These are phyloP conservation scores for Atkinsonella hypoxylon DNA, from an alignment of 2,329 filamentous ascomycete genomes.

Conservation along the genomic window DNA sequence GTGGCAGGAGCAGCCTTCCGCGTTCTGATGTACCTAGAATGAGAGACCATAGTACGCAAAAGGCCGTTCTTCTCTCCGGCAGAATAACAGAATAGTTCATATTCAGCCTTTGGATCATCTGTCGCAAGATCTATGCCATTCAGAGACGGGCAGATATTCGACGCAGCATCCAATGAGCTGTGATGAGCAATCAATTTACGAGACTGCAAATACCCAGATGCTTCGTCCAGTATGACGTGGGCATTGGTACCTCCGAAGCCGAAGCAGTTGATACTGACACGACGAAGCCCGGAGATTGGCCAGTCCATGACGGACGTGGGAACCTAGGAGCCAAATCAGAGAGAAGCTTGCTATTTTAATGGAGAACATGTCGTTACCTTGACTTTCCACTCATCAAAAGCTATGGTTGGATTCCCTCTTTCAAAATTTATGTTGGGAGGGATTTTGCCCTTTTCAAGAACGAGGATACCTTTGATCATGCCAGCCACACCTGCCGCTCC, in stretches of 20 bases:
- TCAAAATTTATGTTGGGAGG: constrained; percentile 40
- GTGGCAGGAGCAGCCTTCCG: constrained; percentile 3
- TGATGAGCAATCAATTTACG: constrained; percentile 25
- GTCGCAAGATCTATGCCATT: background rate
- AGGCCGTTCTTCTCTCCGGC: constrained; percentile 31
- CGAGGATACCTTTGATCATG: constrained; percentile 39
- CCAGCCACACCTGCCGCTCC: constrained; percentile 39
- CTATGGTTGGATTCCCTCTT: constrained; percentile 31
- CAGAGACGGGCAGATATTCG: background rate
- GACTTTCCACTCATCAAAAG: constrained; percentile 33
- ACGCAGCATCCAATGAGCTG: constrained; percentile 13
- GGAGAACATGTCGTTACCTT: constrained; percentile 21
- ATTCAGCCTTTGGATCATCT: constrained; percentile 1
- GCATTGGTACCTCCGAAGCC: constrained; percentile 47
- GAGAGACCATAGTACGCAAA: constrained; percentile 22
- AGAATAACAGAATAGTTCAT: constrained; percentile 31
- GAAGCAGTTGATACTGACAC: constrained; percentile 44
- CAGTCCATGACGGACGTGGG: constrained; percentile 28
- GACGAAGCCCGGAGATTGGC: constrained; percentile 31
- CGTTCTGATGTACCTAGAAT: constrained; percentile 19
- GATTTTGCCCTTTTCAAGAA: constrained; percentile 38
- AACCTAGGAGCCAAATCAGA: constrained; percentile 18
- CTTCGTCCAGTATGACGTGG: constrained; percentile 40
- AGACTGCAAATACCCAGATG: constrained; percentile 26
- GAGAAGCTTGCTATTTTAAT: background rate